phyloP scores from a whole-genome alignment of 805 yeast genomes.

The Diddensiella caesifluorescens region DNA sequence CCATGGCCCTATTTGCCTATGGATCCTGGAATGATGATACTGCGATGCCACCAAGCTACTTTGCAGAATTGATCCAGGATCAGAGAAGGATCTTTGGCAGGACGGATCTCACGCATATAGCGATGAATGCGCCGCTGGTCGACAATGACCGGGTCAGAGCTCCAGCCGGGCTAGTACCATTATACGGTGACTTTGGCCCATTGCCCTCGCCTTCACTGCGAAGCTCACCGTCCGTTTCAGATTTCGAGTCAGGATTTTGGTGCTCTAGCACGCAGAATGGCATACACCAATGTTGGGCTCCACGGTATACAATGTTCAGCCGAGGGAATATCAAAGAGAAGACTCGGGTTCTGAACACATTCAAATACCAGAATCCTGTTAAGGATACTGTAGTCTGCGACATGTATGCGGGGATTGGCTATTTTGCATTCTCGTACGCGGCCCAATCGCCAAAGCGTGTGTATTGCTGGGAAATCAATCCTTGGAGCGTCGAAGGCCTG shows the following conservation, averaged over 20 bases:
- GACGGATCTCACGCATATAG: constrained; percentile 49
- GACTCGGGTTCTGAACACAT: constrained; percentile 46
- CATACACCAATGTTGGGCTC: constrained; percentile 77
- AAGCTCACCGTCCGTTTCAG: constrained; percentile 38
- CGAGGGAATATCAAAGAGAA: constrained; percentile 84
- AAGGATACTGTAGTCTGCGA: constrained; percentile 50
- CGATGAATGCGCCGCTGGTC: constrained; percentile 63
- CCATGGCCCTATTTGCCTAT: constrained; percentile 54
- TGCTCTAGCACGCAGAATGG: constrained; percentile 67
- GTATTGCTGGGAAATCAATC: constrained; percentile 78
- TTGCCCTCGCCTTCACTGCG: constrained; percentile 9
- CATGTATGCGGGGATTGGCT: constrained; percentile 81
- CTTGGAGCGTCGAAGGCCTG: constrained; percentile 77
- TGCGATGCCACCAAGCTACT: constrained; percentile 2
- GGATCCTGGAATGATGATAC: constrained; percentile 17
- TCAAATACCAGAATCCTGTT: constrained; percentile 25
- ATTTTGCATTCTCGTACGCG: constrained; percentile 68
- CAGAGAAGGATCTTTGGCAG: constrained; percentile 18
- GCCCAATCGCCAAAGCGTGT: constrained; percentile 46
- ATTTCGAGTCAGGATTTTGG: constrained; percentile 61
- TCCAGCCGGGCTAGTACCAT: constrained; percentile 55
- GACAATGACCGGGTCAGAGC: constrained; percentile 52
- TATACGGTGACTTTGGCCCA: constrained; percentile 63
- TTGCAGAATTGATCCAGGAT: constrained; percentile 25
- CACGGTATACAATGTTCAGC: constrained; percentile 79